These are phyloP conservation scores for Amanita muscaria DNA, from an alignment of 768 basidiomycete genomes.

Conservation along the genomic window DNA sequence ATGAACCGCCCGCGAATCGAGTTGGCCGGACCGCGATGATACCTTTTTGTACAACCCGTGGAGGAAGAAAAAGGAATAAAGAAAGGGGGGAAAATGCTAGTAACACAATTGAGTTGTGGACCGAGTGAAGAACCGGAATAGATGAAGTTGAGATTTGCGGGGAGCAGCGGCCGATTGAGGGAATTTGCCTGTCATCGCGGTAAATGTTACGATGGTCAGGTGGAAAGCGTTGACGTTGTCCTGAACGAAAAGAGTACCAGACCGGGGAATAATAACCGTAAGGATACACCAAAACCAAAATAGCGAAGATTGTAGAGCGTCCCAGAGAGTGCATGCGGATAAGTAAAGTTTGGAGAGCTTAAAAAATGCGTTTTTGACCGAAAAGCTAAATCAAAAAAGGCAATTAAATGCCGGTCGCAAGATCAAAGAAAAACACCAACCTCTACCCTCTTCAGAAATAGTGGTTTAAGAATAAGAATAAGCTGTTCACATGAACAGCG, in stretches of 20 bases:
- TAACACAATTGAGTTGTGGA: slow-evolving; percentile 8
- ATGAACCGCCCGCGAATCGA: slow-evolving; percentile 7
- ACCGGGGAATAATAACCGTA: slow-evolving; percentile 6
- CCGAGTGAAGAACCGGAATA: slow-evolving; percentile 4
- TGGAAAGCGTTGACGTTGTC: slow-evolving; percentile 1
- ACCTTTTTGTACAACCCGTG: slow-evolving; percentile 9
- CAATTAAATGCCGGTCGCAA: not conserved
- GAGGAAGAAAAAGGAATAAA: not conserved
- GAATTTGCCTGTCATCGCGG: not conserved
- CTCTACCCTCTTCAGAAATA: slow-evolving; percentile 7
- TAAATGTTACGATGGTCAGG: too few relatives aligned
- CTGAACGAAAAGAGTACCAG: slow-evolving; percentile 6
- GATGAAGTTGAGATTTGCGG: slow-evolving; percentile 9
- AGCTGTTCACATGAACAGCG: slow-evolving; percentile 39
- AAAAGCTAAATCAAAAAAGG: not conserved
- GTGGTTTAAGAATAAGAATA: slow-evolving; percentile 9
- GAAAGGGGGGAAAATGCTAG: slow-evolving; percentile 5
- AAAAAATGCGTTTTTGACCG: too few relatives aligned
- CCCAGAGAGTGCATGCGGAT: not conserved
- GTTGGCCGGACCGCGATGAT: slow-evolving; percentile 5
- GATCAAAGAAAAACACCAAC: not conserved
- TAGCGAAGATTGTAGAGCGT: slow-evolving; percentile 3
- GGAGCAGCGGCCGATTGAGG: not conserved
- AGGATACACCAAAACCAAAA: slow-evolving; percentile 6
- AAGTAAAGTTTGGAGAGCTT: not conserved